Base-by-base conservation (phyloP, 441 rosid genomes). In the Populus trichocarpa region DNA sequence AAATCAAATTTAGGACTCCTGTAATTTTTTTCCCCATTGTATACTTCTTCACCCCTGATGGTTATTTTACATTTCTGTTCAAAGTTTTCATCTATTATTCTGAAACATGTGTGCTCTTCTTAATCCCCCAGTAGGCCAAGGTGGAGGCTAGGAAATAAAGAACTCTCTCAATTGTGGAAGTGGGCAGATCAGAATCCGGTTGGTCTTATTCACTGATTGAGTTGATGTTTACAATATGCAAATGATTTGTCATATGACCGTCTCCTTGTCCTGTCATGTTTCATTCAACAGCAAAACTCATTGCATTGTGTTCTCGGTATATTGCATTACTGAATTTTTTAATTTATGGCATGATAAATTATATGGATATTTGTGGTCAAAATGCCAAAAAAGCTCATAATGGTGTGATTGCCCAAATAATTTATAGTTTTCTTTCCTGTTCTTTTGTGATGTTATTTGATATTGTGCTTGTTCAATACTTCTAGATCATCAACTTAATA, bases 171-270 rank as follows among this genome's bases (percentile, higher is more conserved):
- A 77, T 83, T 96, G 77, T 96, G 99, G 98, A 93, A 94, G 83
- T 96, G 98, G 99, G 92, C 98, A 9, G 99, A 96, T 79, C 98
- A 90, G 80, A 96, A 96, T 89, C 95, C 89, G 75, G 98, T 94
- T 74, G 76, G 86, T 77, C 69, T 67, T 74, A 46, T 71, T 28
- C 83, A 3, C 26, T 22, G 23, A n/a, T 40, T 40, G 28, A 36
- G 42, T 70, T n/a, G 61, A 33, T 38, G 50, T n/a, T n/a, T 63
- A 63, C 66, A 22, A 22, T 23, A 63, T 63, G 66, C 66, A 63
- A 46, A 46, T 5, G 0, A 63, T 26, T 22, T 9, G 66, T 63
- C 66, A 63, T 63, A 63, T 63, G 57, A 46, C 20, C 6, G 6
- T 63, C 13, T 63, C 28, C 28, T 23, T 63, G 28, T 23, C 66